Percentiles rank a stretch among this genome's conserved stretches.
phyloP scores from a whole-genome alignment of 2,329 filamentous ascomycete species.

The Trichoderma sp. region DNA sequence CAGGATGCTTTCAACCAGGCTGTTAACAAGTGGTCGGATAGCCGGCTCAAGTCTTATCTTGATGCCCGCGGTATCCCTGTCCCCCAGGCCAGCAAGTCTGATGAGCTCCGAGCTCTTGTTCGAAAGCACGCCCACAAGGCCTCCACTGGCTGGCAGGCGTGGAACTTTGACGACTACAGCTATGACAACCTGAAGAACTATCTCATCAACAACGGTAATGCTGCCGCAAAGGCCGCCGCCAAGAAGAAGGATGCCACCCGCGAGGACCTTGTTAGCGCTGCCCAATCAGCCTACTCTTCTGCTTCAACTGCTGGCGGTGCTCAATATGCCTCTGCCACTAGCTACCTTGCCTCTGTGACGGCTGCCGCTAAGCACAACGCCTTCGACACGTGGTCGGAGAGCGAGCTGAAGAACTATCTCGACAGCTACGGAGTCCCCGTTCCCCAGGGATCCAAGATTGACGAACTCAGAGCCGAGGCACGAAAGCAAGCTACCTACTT shows the following conservation, averaged over 20 bases:
- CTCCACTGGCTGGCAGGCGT: conserved; percentile 63
- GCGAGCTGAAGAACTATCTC: conserved; percentile 74
- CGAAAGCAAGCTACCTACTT: conserved; percentile 74
- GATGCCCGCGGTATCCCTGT: conserved; percentile 74
- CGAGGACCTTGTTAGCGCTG: conserved; percentile 68
- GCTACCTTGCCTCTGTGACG: conserved; percentile 65
- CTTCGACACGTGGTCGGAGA: conserved; percentile 72
- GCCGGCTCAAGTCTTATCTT: conserved; percentile 72
- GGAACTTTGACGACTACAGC: conserved; percentile 78
- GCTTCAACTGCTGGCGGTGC: conserved; percentile 57
- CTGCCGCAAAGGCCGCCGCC: conserved; percentile 55
- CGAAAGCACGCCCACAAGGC: conserved; percentile 71
- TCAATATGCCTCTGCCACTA: conserved; percentile 66
- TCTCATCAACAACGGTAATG: conserved; percentile 50
- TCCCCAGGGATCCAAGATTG: conserved; percentile 64
- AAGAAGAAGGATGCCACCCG: conserved; percentile 64
- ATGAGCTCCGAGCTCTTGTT: conserved; percentile 73
- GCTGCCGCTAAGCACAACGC: conserved; percentile 60
- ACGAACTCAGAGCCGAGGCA: conserved; percentile 68
- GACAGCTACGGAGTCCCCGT: conserved; percentile 71
- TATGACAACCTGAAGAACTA: conserved; percentile 65
- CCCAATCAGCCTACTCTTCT: conserved; percentile 57
- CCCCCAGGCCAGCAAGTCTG: conserved; percentile 66
- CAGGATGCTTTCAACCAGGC: conserved; percentile 66
- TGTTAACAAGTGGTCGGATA: conserved; percentile 67